Evolutionary conservation across 1,139 yeast genomes (phyloP).

Genomic region (Cylindricascospora bacillispora): DNA sequence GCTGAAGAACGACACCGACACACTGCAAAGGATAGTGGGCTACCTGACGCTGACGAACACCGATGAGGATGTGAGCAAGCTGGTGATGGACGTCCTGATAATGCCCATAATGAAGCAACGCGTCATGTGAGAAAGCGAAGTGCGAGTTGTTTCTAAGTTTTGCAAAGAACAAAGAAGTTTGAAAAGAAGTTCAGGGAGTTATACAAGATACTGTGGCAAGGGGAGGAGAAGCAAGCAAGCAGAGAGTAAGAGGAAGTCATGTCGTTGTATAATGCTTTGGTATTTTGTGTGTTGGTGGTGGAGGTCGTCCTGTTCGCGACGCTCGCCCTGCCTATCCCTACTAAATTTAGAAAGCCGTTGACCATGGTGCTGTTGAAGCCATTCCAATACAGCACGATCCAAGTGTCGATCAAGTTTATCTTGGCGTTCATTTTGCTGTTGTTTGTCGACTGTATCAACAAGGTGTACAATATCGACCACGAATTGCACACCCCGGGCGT

Average conservation of each 20-base stretch:
- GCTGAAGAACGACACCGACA: neutral
- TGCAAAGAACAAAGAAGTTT: too few species aligned
- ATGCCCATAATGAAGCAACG: neutral
- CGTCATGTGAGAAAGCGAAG: too few species aligned
- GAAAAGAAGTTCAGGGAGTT: too few species aligned
- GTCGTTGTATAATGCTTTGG: constrained; percentile 27
- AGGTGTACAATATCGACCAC: constrained; percentile 58
- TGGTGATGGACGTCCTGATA: neutral
- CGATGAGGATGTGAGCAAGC: neutral
- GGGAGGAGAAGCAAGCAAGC: too few species aligned
- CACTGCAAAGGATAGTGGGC: neutral
- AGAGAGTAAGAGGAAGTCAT: too few species aligned
- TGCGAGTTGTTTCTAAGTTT: too few species aligned
- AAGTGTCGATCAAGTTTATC: constrained; percentile 68
- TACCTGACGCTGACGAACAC: neutral
- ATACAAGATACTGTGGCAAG: too few species aligned
- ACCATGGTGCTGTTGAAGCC: constrained; percentile 55
- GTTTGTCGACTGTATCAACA: constrained; percentile 79
- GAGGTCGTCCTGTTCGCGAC: constrained; percentile 78
- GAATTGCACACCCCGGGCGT: constrained; percentile 34
- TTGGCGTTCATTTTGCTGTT: constrained; percentile 74
- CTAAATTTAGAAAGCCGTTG: constrained; percentile 55
- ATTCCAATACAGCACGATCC: constrained; percentile 57
- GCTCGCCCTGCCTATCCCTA: constrained; percentile 79
- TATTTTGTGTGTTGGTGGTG: constrained; percentile 57